These are phyloP conservation scores for Acmispon strigosus DNA, from an alignment of 306 rosid genomes.

Conservation along the genomic window DNA sequence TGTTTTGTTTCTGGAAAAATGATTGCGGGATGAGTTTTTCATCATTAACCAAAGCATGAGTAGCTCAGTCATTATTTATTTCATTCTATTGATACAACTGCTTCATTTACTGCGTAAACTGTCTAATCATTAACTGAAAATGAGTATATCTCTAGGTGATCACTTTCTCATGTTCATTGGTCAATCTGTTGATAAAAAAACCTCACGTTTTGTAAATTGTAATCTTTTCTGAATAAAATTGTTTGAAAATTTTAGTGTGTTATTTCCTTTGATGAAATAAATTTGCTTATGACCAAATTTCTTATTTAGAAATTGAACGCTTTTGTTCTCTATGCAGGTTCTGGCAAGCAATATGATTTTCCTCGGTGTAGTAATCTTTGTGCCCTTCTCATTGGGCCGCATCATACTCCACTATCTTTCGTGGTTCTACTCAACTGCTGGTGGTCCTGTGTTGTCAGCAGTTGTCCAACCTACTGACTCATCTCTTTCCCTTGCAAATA, in stretches of 20 bases:
- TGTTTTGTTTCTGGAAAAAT: conserved; percentile 2
- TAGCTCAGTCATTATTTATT: background rate
- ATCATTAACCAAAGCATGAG: background rate
- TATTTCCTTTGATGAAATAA: background rate
- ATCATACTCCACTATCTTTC: conserved; percentile 66
- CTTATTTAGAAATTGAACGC: conserved; percentile 8
- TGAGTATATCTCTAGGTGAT: background rate
- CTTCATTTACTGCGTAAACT: conserved; percentile 3
- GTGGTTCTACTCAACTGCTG: conserved; percentile 70
- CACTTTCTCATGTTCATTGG: background rate
- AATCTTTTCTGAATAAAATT: background rate
- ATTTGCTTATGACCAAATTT: background rate
- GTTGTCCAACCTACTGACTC: conserved; percentile 66
- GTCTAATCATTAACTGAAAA: background rate
- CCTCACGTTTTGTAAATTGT: background rate
- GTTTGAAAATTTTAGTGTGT: background rate
- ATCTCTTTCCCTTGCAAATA: conserved; percentile 82
- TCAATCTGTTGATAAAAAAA: background rate
- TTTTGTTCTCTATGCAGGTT: conserved; percentile 50
- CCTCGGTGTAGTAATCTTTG: conserved; percentile 89
- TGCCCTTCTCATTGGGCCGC: conserved; percentile 92
- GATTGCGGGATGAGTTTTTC: conserved; percentile 3
- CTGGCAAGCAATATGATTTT: conserved; percentile 99
- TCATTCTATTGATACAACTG: background rate
- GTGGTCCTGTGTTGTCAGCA: conserved; percentile 63